These are phyloP conservation scores for Globisporangium lucens DNA, from an alignment of 352 stramenopile species.

Conservation along the genomic window DNA sequence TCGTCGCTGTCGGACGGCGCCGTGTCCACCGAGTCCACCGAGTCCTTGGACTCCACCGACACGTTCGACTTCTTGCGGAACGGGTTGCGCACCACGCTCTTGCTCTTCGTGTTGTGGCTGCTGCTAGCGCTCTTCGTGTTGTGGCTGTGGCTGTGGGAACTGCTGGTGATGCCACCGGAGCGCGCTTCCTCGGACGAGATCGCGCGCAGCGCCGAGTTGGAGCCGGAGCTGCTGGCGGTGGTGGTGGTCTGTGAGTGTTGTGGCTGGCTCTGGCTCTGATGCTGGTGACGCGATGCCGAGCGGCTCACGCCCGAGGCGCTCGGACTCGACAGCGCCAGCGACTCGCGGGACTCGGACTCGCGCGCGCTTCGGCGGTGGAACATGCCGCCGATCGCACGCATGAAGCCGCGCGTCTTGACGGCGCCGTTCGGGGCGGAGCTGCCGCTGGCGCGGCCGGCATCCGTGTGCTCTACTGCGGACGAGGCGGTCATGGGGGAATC, in stretches of 20 bases:
- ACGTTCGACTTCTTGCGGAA: constrained; percentile 31
- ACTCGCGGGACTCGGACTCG: constrained; percentile 19
- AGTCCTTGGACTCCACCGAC: constrained; percentile 22
- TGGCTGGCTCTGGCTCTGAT: not conserved
- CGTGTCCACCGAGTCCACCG: constrained; percentile 17
- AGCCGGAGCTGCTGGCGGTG: not conserved
- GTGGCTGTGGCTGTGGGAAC: not conserved
- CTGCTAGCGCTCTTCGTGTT: constrained; percentile 2
- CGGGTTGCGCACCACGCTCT: constrained; percentile 18
- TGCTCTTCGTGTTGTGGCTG: not conserved
- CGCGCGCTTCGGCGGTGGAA: constrained; percentile 34
- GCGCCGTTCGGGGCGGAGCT: constrained; percentile 7
- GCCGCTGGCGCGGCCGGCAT: not conserved
- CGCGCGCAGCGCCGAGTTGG: constrained; percentile 21
- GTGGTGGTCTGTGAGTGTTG: not conserved
- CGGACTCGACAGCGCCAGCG: constrained; percentile 13
- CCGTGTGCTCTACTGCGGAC: constrained; percentile 6
- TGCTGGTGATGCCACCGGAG: not conserved
- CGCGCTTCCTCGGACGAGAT: constrained; percentile 27
- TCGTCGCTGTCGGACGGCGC: constrained; percentile 33
- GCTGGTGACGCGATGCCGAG: not conserved
- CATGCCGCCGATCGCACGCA: constrained; percentile 45
- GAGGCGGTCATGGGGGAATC: constrained; percentile 12
- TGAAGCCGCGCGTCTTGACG: constrained; percentile 38
- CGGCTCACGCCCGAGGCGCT: constrained; percentile 6